Percentiles rank a stretch among this genome's conserved stretches.
These are phyloP conservation scores for Fusarium pseudocircinatum DNA, from an alignment of 2,329 filamentous ascomycete genomes.

Conservation along the genomic window DNA sequence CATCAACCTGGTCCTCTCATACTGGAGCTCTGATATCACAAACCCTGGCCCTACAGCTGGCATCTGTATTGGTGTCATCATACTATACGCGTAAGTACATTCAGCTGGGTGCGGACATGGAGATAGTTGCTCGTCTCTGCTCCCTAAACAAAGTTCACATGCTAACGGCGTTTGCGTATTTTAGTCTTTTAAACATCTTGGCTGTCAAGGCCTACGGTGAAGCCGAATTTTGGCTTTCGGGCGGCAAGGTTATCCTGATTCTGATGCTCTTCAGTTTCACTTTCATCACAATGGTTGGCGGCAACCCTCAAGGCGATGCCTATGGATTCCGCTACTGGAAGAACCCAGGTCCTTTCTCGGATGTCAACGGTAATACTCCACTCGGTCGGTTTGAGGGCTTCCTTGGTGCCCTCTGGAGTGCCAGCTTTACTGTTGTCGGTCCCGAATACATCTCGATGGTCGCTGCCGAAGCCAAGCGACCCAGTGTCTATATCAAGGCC, in stretches of 20 bases:
- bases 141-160: slow-evolving; percentile 20
- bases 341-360: slow-evolving; percentile 53
- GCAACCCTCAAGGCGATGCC: slow-evolving; percentile 74
- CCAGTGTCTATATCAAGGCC: slow-evolving; percentile 69
- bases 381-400: slow-evolving; percentile 78
- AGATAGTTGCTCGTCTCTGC: slow-evolving; percentile 7
- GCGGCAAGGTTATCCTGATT: slow-evolving; percentile 73
- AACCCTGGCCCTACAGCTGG: slow-evolving; percentile 73
- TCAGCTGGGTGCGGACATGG: not conserved
- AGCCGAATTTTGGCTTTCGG: slow-evolving; percentile 75
- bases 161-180: slow-evolving; percentile 41
- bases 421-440: slow-evolving; percentile 70
- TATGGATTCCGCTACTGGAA: slow-evolving; percentile 78
- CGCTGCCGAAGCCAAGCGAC: slow-evolving; percentile 74
- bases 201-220: slow-evolving; percentile 75
- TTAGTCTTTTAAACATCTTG: slow-evolving; percentile 68
- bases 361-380: slow-evolving; percentile 64
- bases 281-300: slow-evolving; percentile 83
- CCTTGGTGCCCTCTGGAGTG: slow-evolving; percentile 72
- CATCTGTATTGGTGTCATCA: slow-evolving; percentile 66
- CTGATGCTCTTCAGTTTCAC: slow-evolving; percentile 76
- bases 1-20: slow-evolving; percentile 55
- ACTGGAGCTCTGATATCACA: slow-evolving; percentile 55
- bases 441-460: slow-evolving; percentile 76
- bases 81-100: slow-evolving; percentile 64